Evolutionary conservation across 2,329 filamentous ascomycete species (phyloP).

Genomic region (Talaromyces sp.): DNA sequence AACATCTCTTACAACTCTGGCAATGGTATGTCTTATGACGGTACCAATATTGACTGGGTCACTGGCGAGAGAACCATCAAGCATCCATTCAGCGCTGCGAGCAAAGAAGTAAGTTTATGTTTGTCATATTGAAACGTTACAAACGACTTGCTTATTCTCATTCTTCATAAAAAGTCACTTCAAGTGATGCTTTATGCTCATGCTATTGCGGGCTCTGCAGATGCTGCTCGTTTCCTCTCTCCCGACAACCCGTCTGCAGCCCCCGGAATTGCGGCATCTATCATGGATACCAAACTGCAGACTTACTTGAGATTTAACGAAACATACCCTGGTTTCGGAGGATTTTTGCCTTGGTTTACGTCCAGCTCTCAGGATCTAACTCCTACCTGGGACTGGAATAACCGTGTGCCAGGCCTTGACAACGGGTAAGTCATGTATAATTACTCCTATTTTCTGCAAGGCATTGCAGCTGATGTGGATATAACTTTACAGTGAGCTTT

Average conservation of each 20-base stretch:
- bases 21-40: conserved; percentile 45
- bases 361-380: conserved; percentile 32
- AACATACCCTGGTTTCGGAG: conserved; percentile 45
- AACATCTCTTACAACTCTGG: conserved; percentile 42
- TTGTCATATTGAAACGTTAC: not conserved
- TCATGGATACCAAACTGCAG: conserved; percentile 42
- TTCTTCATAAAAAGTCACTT: conserved; percentile 32
- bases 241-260: conserved; percentile 35
- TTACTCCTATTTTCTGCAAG: not conserved
- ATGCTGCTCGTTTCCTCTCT: conserved; percentile 43
- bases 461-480: not conserved
- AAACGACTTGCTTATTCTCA: not conserved
- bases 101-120: conserved; percentile 33
- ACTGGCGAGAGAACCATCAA: conserved; percentile 36
- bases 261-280: conserved; percentile 35
- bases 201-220: conserved; percentile 38
- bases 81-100: conserved; percentile 38
- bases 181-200: conserved; percentile 49
- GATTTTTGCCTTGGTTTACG: conserved; percentile 44
- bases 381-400: conserved; percentile 40
- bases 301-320: conserved; percentile 44
- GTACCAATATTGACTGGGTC: conserved; percentile 32
- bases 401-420: conserved; percentile 42
- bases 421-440: conserved; percentile 35
- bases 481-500: conserved; percentile 34